A percentile compares a stretch with the other conserved stretches of the same genome.
phyloP scores from a whole-genome alignment of 495 filamentous ascomycete genomes.

The Polyplosphaeria fusca region DNA sequence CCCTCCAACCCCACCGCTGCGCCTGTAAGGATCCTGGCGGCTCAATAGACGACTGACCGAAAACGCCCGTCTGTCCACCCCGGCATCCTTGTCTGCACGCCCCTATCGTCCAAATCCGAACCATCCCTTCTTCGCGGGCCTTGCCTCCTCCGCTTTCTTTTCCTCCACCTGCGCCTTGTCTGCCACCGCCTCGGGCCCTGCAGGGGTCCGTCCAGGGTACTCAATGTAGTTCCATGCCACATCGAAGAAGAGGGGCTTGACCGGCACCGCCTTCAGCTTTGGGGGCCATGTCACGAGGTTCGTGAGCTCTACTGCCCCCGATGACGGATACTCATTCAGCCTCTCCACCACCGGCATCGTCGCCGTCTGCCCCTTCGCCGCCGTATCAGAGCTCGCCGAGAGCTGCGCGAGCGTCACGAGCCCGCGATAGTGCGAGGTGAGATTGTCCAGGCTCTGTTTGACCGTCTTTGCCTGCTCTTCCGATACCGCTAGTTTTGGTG shows the following conservation, averaged over 20 bases:
- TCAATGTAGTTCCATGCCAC: constrained; percentile 98
- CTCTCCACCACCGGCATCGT: constrained; percentile 62
- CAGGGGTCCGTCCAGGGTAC: constrained; percentile 63
- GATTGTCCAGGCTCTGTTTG: constrained; percentile 56
- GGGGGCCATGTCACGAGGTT: constrained; percentile 88
- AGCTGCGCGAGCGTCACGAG: constrained; percentile 74
- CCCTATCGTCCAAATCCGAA: constrained; percentile 78
- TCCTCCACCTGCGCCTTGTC: constrained; percentile 37
- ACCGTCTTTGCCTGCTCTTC: constrained; percentile 55
- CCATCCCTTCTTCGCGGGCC: constrained; percentile 73
- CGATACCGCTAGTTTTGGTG: constrained; percentile 61
- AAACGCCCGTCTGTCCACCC: neutral
- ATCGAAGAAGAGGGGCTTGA: constrained; percentile 95
- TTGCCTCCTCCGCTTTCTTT: constrained; percentile 49
- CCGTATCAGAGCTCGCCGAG: constrained; percentile 39
- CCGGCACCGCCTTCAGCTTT: constrained; percentile 73
- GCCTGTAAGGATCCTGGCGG: neutral
- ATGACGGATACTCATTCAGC: constrained; percentile 68
- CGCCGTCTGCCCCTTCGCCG: constrained; percentile 35
- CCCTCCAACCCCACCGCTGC: no score
- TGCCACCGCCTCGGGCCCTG: constrained; percentile 20
- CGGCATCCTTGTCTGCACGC: neutral
- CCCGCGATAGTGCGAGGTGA: constrained; percentile 74
- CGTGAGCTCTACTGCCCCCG: constrained; percentile 57
- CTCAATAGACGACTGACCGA: constrained; percentile 1